phyloP scores from a whole-genome alignment of 192 early-diverging fungal genomes.

The Funneliformis geosporum region DNA sequence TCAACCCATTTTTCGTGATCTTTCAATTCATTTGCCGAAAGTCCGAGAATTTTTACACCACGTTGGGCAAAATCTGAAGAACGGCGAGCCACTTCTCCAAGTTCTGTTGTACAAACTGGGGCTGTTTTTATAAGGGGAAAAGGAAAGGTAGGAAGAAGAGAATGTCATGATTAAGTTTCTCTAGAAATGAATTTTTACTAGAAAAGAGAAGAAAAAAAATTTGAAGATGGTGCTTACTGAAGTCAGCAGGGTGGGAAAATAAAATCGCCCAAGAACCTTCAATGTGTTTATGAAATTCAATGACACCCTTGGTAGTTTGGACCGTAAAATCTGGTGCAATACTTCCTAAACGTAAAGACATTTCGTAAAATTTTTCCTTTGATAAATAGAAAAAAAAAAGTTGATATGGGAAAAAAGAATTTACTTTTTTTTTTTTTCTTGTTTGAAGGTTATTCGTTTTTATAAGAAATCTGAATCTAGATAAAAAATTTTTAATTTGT shows the following conservation, averaged over 20 bases:
- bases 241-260: constrained; percentile 99
- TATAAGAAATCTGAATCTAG: background rate
- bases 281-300: constrained; percentile 91
- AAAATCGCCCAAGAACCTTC: constrained; percentile 87
- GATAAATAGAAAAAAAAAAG: background rate
- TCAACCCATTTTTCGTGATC: constrained; percentile 87
- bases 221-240: constrained; percentile 53
- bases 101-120: constrained; percentile 96
- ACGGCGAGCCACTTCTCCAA: constrained; percentile 88
- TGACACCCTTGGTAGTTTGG: constrained; percentile 83
- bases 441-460: background rate
- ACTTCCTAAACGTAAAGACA: constrained; percentile 45
- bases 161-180: constrained; percentile 30
- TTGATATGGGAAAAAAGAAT: background rate
- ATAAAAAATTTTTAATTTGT: background rate
- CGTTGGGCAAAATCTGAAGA: constrained; percentile 74
- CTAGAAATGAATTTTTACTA: constrained; percentile 62
- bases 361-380: constrained; percentile 6
- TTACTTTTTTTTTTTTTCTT: background rate
- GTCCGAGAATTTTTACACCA: constrained; percentile 88
- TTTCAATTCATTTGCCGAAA: constrained; percentile 85
- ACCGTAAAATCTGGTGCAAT: constrained; percentile 72
- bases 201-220: background rate
- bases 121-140: constrained; percentile 37
- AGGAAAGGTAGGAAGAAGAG: background rate